phyloP scores from a whole-genome alignment of 2,329 filamentous ascomycete species.

The Botrytis cinerea region DNA sequence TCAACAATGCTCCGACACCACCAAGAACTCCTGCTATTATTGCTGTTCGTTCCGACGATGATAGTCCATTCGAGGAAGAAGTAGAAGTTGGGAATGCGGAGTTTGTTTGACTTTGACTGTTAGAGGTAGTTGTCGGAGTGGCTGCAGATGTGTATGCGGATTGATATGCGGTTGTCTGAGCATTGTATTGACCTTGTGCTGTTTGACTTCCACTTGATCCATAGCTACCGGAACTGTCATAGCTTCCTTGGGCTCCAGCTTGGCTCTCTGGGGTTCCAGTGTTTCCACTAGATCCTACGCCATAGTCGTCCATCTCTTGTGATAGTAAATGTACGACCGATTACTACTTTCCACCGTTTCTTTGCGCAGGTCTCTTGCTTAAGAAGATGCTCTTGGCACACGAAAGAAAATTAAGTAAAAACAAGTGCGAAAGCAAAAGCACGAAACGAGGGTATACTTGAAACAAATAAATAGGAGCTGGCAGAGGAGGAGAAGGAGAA shows the following conservation, averaged over 20 bases:
- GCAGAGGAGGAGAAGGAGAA: conserved; percentile 1
- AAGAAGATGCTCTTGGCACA: not conserved
- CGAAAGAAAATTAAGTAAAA: not conserved
- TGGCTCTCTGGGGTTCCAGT: not conserved
- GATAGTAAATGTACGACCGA: not conserved
- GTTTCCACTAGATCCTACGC: conserved; percentile 1
- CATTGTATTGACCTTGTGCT: not conserved
- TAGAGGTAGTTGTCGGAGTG: conserved; percentile 21
- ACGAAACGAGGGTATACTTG: conserved; percentile 16
- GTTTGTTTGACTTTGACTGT: conserved; percentile 22
- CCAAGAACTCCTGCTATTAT: conserved; percentile 33
- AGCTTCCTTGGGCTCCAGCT: conserved; percentile 1
- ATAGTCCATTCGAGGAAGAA: conserved; percentile 24
- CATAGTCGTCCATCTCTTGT: conserved; percentile 3
- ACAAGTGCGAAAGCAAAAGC: not conserved
- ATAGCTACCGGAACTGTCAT: not conserved
- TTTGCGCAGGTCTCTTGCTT: not conserved
- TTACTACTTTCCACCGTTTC: not conserved
- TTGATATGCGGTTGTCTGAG: conserved; percentile 2
- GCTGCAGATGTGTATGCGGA: conserved; percentile 25
- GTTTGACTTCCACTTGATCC: conserved; percentile 2
- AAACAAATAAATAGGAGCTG: not conserved
- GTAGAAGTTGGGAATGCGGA: conserved; percentile 19
- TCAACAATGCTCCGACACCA: conserved; percentile 28
- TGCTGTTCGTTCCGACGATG: conserved; percentile 21